phyloP scores from a whole-genome alignment of 2,329 filamentous ascomycete genomes.

The Sporothrix variecibatus region DNA sequence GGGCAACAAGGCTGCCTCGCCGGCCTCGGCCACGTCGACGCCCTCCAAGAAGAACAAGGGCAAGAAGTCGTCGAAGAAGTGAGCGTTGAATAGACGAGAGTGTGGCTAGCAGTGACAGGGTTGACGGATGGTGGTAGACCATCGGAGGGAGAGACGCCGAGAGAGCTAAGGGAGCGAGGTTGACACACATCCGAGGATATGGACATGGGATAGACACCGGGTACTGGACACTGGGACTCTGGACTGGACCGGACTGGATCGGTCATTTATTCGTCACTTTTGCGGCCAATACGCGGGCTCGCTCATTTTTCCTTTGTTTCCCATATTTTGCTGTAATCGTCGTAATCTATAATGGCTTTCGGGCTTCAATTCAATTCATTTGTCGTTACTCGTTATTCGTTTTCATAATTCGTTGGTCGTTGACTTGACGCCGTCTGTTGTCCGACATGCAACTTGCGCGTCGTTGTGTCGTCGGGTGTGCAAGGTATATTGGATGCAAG shows the following conservation, averaged over 20 bases:
- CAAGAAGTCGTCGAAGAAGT: conserved; percentile 27
- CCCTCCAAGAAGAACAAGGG: conserved; percentile 23
- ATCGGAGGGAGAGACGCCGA: background rate
- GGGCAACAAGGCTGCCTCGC: background rate
- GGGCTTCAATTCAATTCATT: background rate
- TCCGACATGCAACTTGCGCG: background rate
- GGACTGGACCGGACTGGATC: background rate
- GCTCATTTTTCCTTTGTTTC: background rate
- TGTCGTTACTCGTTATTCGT: background rate
- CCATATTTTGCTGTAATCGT: conserved; percentile 5
- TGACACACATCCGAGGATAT: background rate
- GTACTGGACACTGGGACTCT: background rate
- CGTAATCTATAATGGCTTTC: background rate
- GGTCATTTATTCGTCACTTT: background rate
- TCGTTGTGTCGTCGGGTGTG: background rate
- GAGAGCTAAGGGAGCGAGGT: background rate
- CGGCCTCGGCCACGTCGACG: background rate
- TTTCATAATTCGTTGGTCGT: background rate
- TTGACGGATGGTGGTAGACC: background rate
- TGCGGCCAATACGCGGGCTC: background rate
- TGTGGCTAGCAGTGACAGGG: background rate
- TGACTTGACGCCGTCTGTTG: background rate
- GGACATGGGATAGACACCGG: conserved; percentile 1
- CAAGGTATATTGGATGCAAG: background rate
- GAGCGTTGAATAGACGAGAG: background rate